These are phyloP conservation scores for Eutypa lata DNA, from an alignment of 2,329 filamentous ascomycete genomes.

Conservation along the genomic window DNA sequence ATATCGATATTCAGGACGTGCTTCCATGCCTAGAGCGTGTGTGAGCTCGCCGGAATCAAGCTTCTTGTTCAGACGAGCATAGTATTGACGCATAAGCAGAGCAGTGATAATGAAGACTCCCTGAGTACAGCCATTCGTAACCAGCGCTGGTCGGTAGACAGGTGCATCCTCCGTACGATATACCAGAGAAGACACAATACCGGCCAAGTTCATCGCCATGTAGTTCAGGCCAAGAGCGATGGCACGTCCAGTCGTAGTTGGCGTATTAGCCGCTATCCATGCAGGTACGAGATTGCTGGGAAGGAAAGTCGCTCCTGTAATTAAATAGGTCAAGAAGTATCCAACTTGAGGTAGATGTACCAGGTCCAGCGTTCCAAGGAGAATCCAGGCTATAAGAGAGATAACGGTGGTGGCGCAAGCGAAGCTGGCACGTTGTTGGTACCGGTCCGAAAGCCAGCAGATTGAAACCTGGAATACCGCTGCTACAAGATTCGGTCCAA, in stretches of 20 bases:
- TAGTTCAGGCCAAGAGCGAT: slow-evolving; percentile 15
- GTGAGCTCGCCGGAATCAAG: slow-evolving; percentile 8
- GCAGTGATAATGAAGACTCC: slow-evolving; percentile 6
- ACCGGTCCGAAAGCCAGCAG: slow-evolving; percentile 15
- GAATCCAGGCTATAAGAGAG: slow-evolving; percentile 17
- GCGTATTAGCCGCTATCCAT: slow-evolving; percentile 16
- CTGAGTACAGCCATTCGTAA: slow-evolving; percentile 17
- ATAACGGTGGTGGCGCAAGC: slow-evolving; percentile 12
- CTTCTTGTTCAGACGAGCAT: slow-evolving; percentile 7
- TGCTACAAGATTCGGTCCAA: slow-evolving; percentile 17
- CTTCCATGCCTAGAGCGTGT: slow-evolving; percentile 21
- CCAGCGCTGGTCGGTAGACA: slow-evolving; percentile 14
- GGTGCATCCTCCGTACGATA: slow-evolving; percentile 12
- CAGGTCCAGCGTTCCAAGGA: slow-evolving; percentile 17
- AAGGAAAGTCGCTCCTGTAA: slow-evolving; percentile 15
- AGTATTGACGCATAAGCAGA: slow-evolving; percentile 8
- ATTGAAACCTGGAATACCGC: slow-evolving; percentile 14
- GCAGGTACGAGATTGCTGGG: slow-evolving; percentile 16
- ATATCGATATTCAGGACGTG: slow-evolving; percentile 58
- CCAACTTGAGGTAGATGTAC: slow-evolving; percentile 12
- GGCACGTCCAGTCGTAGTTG: slow-evolving; percentile 16
- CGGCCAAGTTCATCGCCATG: slow-evolving; percentile 15
- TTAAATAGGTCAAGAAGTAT: slow-evolving; percentile 19
- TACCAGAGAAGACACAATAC: slow-evolving; percentile 12
- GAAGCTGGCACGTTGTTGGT: slow-evolving; percentile 14